Evolutionary conservation across 2,329 filamentous ascomycete species (phyloP), one percentile per base, ranked within the genome.

Genomic region (Thermoascus crustaceus): DNA sequence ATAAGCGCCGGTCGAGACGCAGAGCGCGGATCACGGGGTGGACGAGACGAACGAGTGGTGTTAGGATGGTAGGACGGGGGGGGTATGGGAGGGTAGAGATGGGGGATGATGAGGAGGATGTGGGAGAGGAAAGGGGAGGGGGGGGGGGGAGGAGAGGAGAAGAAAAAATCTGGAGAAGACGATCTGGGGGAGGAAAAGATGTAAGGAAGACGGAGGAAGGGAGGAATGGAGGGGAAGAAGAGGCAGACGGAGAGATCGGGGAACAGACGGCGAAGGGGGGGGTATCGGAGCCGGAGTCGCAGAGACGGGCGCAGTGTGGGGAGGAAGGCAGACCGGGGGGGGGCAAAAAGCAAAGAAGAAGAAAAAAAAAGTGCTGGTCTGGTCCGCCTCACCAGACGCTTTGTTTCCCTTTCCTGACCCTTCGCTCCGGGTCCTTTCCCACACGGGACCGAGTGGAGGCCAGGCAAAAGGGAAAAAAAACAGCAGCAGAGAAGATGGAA

Each of bases 201-300:
- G 29, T 27, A 37, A 36, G 32, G 40, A 50, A 45, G 44, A 49
- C 44, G 22, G 38, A 41, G 33, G 33, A 37, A 30, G 42, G 38
- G 37, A 49, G 45, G 44, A 48, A 49, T 48, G 47, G 45, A 49
- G 43, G 46, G 48, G 43, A 47, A 48, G 44, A 45, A 40, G 33
- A 40, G 30, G 37, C 40, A 40, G 47, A 45, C 44, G 47, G 43
- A 46, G 45, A 46, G 46, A 48, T 50, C 47, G 50, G 52, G 48
- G 44, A 45, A 43, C 39, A 46, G 6, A 26, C n/a, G n/a, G 23
- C 7, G 26, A 32, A 34, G 23, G 37, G 37, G 37, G 36, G 40
- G 34, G 32, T 42, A 42, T 42, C 40, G 22, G 21, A 32, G 24
- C 19, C 13, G 26, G 21, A 25, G 19, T 23, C n/a, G 34, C 8